These are phyloP conservation scores for Cornus suecica DNA, from an alignment of 148 eudicot species.

Conservation along the genomic window DNA sequence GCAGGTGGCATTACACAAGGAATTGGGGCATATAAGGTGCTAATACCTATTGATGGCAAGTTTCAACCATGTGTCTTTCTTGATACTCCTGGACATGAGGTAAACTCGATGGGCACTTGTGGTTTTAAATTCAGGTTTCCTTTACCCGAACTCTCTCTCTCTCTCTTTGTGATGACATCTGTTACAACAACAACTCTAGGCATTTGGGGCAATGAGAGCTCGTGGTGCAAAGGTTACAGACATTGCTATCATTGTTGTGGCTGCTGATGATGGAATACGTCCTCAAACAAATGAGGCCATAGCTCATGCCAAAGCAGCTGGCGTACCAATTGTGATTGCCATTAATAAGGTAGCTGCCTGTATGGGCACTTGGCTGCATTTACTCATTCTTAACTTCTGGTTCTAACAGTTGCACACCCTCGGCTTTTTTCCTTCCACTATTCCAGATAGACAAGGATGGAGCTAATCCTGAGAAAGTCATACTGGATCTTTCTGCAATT, in stretches of 20 bases:
- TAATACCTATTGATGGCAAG: conserved; percentile 75
- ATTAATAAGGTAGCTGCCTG: conserved; percentile 75
- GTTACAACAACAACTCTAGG: conserved; percentile 36
- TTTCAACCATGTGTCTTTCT: conserved; percentile 80
- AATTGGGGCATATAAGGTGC: conserved; percentile 93
- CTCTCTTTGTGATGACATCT: not conserved
- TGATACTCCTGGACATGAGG: conserved; percentile 56
- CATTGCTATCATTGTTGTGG: conserved; percentile 92
- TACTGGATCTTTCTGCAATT: conserved; percentile 92
- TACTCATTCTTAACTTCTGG: not conserved
- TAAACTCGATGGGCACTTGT: conserved; percentile 16
- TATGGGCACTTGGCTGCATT: not conserved
- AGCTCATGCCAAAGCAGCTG: conserved; percentile 99
- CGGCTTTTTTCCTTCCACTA: conserved; percentile 10
- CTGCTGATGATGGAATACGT: conserved; percentile 97
- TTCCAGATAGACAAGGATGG: conserved; percentile 93
- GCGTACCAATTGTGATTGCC: conserved; percentile 88
- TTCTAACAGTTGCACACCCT: conserved; percentile 2
- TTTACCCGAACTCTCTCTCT: conserved; percentile 7
- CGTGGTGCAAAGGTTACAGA: conserved; percentile 99
- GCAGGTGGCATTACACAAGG: conserved; percentile 99
- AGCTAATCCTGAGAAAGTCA: conserved; percentile 92
- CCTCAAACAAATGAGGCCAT: conserved; percentile 97
- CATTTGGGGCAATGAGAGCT: conserved; percentile 99
- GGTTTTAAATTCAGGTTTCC: conserved; percentile 8